A percentile compares a stretch with the other conserved stretches of the same genome.
phyloP scores from a whole-genome alignment of 75 land plant genomes.

The Larix kaempferi region DNA sequence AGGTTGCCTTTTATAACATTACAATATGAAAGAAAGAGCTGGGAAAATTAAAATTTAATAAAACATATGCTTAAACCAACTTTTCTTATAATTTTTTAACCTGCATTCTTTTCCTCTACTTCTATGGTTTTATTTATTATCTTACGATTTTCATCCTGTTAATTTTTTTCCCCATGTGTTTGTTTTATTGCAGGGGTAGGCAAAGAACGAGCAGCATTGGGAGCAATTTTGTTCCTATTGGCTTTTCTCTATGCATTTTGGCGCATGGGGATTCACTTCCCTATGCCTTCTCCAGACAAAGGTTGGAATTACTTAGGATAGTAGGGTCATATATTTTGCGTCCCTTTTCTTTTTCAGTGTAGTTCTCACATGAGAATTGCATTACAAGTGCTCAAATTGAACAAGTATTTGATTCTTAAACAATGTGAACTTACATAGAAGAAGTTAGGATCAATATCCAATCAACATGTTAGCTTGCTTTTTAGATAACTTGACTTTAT shows the following conservation, averaged over 20 bases:
- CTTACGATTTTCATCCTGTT: background rate
- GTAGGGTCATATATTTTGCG: background rate
- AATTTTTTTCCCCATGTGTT: background rate
- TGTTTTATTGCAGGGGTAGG: conserved; percentile 52
- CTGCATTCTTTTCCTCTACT: background rate
- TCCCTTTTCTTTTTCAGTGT: background rate
- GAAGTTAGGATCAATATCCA: background rate
- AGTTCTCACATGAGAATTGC: background rate
- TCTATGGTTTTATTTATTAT: background rate
- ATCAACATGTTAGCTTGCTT: background rate
- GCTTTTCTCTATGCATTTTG: conserved; percentile 91
- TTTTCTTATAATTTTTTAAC: background rate
- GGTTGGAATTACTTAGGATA: conserved; percentile 25
- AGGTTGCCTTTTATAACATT: no score
- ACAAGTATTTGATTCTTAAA: background rate
- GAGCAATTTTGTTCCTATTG: conserved; percentile 66
- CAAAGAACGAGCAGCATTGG: conserved; percentile 72
- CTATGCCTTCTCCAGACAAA: conserved; percentile 90
- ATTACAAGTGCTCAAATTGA: background rate
- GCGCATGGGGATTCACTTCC: conserved; percentile 96
- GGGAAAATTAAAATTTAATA: background rate
- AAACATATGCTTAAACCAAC: background rate
- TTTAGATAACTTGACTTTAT: background rate
- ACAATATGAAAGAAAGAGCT: background rate
- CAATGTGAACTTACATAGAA: background rate